Evolutionary conservation across 1,284 basidiomycete species (phyloP).

Genomic region (Schizopora paradoxa): DNA sequence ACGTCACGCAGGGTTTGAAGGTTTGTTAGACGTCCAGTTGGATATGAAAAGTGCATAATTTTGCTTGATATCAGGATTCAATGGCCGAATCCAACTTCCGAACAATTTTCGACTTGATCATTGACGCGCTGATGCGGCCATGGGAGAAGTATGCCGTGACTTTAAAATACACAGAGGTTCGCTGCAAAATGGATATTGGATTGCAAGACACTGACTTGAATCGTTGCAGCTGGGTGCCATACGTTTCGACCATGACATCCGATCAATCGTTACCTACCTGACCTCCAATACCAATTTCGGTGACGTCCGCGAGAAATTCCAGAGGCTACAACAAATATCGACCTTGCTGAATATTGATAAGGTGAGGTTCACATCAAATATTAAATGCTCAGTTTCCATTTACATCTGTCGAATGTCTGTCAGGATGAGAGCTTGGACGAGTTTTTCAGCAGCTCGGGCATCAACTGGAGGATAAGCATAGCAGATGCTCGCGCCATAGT

Average conservation of each 20-base stretch:
- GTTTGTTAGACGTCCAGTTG: constrained; percentile 32
- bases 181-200: constrained; percentile 18
- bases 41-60: neutral
- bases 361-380: constrained; percentile 40
- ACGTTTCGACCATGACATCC: constrained; percentile 90
- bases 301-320: constrained; percentile 87
- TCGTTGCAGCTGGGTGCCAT: constrained; percentile 82
- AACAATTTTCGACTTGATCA: constrained; percentile 74
- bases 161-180: constrained; percentile 84
- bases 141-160: constrained; percentile 88
- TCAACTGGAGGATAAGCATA: constrained; percentile 78
- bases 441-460: constrained; percentile 89
- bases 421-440: constrained; percentile 90
- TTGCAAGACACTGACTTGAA: constrained; percentile 6
- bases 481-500: constrained; percentile 74
- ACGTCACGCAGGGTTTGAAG: constrained; percentile 78
- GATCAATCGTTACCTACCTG: constrained; percentile 79
- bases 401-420: constrained; percentile 9
- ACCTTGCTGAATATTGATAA: constrained; percentile 88
- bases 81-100: constrained; percentile 89
- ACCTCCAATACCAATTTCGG: constrained; percentile 83
- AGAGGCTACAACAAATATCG: constrained; percentile 88
- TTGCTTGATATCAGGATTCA: constrained; percentile 47
- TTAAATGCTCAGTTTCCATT: constrained; percentile 1
- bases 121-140: constrained; percentile 84